Conservation (phyloP, 2,329 filamentous ascomycete species). For the Penicillium nordicum region DNA sequence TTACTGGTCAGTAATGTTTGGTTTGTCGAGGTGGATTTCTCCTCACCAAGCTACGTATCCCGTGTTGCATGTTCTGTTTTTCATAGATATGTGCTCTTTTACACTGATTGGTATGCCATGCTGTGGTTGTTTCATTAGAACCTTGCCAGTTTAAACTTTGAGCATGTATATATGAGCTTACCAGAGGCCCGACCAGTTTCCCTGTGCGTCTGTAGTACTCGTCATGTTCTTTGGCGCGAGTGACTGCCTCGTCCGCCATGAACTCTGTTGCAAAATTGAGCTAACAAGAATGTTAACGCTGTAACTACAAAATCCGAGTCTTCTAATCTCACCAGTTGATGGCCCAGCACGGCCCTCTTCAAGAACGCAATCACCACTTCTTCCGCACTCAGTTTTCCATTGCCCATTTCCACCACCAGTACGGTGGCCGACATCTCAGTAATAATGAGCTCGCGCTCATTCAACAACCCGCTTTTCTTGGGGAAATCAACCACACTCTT, state of each 20-base stretch:
- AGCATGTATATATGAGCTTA: constrained; percentile 9
- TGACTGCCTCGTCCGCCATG: constrained; percentile 35
- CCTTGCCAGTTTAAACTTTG: background rate
- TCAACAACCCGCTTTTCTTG: constrained; percentile 49
- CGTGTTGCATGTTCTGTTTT: constrained; percentile 42
- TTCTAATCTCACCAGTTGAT: constrained; percentile 28
- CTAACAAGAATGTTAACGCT: constrained; percentile 11
- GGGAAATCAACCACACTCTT: constrained; percentile 33
- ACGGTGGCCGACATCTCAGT: constrained; percentile 45
- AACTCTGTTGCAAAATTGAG: constrained; percentile 41
- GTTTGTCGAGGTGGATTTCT: background rate
- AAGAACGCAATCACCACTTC: constrained; percentile 34
- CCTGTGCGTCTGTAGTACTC: constrained; percentile 33
- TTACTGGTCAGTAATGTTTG: background rate
- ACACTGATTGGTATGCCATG: constrained; percentile 57
- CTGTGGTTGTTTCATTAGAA: constrained; percentile 2
- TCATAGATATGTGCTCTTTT: constrained; percentile 62
- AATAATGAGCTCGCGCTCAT: constrained; percentile 48
- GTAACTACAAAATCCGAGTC: background rate
- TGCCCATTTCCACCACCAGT: constrained; percentile 28
- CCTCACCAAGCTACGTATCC: constrained; percentile 37
- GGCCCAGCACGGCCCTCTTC: constrained; percentile 33
- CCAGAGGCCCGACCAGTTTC: constrained; percentile 48
- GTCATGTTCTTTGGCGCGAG: constrained; percentile 34
- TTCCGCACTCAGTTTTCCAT: constrained; percentile 29